phyloP scores from a whole-genome alignment of 1,139 yeast genomes.

The Candida sojae region DNA sequence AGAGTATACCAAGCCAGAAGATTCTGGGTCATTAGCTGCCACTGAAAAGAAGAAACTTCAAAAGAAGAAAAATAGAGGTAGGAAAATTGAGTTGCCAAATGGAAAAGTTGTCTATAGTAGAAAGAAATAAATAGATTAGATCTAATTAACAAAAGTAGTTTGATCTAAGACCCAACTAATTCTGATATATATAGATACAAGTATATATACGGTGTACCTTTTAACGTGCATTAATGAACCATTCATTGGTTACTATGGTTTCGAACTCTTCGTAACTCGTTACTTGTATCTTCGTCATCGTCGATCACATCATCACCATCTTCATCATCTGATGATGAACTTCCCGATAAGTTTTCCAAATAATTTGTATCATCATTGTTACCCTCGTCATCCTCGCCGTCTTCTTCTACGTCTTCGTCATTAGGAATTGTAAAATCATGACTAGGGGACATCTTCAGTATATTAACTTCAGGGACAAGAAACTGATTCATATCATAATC shows the following conservation, averaged over 20 bases:
- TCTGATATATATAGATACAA: background rate
- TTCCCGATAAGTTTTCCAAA: constrained; percentile 39
- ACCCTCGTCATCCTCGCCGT: constrained; percentile 1
- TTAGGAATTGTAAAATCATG: constrained; percentile 16
- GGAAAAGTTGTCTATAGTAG: constrained; percentile 61
- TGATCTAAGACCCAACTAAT: background rate
- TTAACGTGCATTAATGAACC: background rate
- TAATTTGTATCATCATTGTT: constrained; percentile 27
- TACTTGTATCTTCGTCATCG: constrained; percentile 19
- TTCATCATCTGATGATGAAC: constrained; percentile 33
- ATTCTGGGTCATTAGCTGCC: constrained; percentile 11
- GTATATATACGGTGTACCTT: background rate
- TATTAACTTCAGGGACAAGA: constrained; percentile 13
- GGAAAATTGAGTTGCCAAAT: constrained; percentile 54
- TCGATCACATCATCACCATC: constrained; percentile 25
- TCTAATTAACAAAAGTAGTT: background rate
- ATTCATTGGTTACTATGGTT: constrained; percentile 33
- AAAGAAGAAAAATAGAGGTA: constrained; percentile 42
- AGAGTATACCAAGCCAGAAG: constrained; percentile 18
- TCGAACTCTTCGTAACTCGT: constrained; percentile 40
- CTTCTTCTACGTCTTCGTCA: constrained; percentile 24
- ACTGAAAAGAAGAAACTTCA: constrained; percentile 23
- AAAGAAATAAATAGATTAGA: constrained; percentile 16
- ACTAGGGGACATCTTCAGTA: constrained; percentile 22
- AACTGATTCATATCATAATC: constrained; percentile 18